A percentile compares a stretch with the other conserved stretches of the same genome.
These are phyloP conservation scores for Cordyceps javanica DNA, from an alignment of 2,329 filamentous ascomycete genomes.

Conservation along the genomic window DNA sequence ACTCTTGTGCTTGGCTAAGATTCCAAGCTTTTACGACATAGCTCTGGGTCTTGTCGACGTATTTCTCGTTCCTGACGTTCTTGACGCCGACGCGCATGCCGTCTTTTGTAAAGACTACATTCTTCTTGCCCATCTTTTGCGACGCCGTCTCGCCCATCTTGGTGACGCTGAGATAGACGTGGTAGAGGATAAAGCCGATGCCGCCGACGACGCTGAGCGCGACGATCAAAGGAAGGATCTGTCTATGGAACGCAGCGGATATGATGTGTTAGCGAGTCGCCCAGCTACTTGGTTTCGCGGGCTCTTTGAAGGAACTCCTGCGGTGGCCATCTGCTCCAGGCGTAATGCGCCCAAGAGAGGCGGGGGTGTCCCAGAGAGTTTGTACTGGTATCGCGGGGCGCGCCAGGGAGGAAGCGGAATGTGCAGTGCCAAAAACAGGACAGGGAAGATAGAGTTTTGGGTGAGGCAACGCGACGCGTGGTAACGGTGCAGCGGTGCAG, in stretches of 20 bases:
- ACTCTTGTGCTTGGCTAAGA: conserved; percentile 34
- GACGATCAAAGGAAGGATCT: conserved; percentile 59
- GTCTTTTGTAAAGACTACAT: conserved; percentile 69
- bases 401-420: not conserved
- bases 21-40: conserved; percentile 63
- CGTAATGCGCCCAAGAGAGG: not conserved
- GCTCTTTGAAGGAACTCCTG: not conserved
- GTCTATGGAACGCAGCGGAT: not conserved
- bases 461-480: not conserved
- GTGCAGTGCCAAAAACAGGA: not conserved
- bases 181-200: conserved; percentile 61
- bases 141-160: conserved; percentile 61
- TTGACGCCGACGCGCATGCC: conserved; percentile 67
- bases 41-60: conserved; percentile 68
- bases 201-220: conserved; percentile 52
- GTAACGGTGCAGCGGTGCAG: not conserved
- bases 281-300: not conserved
- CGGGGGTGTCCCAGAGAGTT: not conserved
- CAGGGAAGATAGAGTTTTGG: not conserved
- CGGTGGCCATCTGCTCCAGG: not conserved
- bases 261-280: not conserved
- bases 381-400: not conserved
- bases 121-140: conserved; percentile 67
- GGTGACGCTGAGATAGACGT: conserved; percentile 62
- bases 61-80: conserved; percentile 61